Conservation (phyloP, 1,139 yeast species). For the Hemisphaericaspora lyxosophila region DNA sequence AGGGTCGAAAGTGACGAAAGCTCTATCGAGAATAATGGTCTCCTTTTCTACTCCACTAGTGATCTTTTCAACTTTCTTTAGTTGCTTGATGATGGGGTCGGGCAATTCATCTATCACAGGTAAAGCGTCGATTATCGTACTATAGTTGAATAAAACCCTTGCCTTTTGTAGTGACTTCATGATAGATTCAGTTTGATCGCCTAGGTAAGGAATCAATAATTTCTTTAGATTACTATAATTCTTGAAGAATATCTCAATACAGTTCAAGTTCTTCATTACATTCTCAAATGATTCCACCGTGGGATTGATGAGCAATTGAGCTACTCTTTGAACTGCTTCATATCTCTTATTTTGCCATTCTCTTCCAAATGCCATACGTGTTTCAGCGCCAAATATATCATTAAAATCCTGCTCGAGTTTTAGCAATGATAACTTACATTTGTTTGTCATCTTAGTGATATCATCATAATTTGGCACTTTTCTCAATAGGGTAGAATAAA, state of each 20-base stretch:
- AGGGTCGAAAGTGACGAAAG: conserved; percentile 35
- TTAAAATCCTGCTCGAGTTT: conserved; percentile 36
- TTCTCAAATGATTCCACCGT: conserved; percentile 23
- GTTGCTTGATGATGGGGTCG: conserved; percentile 27
- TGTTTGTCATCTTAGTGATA: conserved; percentile 34
- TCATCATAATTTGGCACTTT: conserved; percentile 47
- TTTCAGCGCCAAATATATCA: conserved; percentile 24
- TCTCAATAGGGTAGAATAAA: conserved; percentile 39
- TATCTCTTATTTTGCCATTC: conserved; percentile 32
- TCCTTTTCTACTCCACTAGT: conserved; percentile 42
- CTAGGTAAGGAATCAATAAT: conserved; percentile 36
- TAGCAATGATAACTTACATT: conserved; percentile 23
- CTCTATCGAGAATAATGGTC: conserved; percentile 26
- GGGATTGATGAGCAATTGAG: conserved; percentile 22
- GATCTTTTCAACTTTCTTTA: conserved; percentile 37
- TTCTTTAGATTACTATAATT: conserved; percentile 41
- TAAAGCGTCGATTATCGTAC: conserved; percentile 22
- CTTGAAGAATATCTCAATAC: conserved; percentile 37
- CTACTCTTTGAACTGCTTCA: conserved; percentile 25
- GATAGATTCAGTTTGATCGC: conserved; percentile 31
- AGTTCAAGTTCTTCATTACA: conserved; percentile 25
- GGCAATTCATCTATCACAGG: conserved; percentile 18
- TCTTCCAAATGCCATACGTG: background rate
- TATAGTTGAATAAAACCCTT: conserved; percentile 24
- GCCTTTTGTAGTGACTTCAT: conserved; percentile 27